A percentile compares a stretch with the other conserved stretches of the same genome.
phyloP scores from a whole-genome alignment of 306 rosid species.

The Casuarina glauca region DNA sequence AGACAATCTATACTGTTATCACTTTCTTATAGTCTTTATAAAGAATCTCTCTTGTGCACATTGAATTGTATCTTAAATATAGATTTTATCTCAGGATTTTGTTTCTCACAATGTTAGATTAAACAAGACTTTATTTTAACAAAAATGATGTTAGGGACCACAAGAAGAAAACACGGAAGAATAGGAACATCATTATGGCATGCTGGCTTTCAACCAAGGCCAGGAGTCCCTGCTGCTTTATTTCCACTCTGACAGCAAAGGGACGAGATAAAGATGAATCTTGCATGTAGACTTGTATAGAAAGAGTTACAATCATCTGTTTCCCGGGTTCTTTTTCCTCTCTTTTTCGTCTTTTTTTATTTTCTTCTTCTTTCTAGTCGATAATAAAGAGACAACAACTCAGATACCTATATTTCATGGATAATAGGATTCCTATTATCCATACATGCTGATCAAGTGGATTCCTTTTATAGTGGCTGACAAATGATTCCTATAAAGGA shows the following conservation, averaged over 20 bases:
- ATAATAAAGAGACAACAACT: too few relatives aligned
- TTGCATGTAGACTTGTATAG: constrained; percentile 10
- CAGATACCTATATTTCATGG: not conserved
- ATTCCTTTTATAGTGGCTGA: constrained; percentile 14
- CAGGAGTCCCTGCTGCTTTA: constrained; percentile 21
- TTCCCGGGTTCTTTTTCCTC: not conserved
- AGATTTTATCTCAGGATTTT: too few relatives aligned
- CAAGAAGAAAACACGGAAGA: not conserved
- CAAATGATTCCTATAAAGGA: constrained; percentile 14
- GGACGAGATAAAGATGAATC: not conserved
- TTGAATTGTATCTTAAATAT: too few relatives aligned
- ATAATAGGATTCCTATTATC: not conserved
- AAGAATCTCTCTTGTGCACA: too few relatives aligned
- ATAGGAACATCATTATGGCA: constrained; percentile 13
- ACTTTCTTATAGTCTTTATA: too few relatives aligned
- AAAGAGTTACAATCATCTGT: not conserved
- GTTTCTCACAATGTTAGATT: not conserved
- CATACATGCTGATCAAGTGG: constrained; percentile 8
- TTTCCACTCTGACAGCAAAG: not conserved
- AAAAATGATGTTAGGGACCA: not conserved
- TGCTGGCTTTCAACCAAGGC: constrained; percentile 25
- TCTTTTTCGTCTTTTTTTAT: not conserved
- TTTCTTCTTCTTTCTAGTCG: too few relatives aligned
- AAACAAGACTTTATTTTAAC: not conserved
- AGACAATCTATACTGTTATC: too few relatives aligned